phyloP scores from a whole-genome alignment of 31 red algal species.

The Endocladia muricata region DNA sequence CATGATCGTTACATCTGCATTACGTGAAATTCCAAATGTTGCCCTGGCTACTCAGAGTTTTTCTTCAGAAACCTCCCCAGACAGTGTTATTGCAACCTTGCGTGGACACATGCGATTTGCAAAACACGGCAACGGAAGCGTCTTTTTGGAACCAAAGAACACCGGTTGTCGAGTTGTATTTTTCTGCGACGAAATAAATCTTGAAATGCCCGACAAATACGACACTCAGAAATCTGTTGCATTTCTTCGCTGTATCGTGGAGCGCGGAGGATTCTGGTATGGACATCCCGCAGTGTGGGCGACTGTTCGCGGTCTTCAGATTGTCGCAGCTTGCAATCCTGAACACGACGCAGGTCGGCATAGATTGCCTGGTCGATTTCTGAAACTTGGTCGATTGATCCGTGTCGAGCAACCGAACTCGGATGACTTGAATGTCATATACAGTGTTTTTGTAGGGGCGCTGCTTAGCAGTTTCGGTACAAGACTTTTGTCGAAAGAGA shows the following conservation, averaged over 20 bases:
- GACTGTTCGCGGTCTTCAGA: conserved; percentile 54
- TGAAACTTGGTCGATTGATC: conserved; percentile 51
- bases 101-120: conserved; percentile 38
- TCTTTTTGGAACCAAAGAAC: conserved; percentile 56
- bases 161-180: conserved; percentile 66
- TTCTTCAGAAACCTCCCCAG: conserved; percentile 65
- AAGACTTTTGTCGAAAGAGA: neutral
- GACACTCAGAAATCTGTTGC: conserved; percentile 54
- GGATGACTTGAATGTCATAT: conserved; percentile 62
- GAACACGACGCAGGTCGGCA: conserved; percentile 62
- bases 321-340: conserved; percentile 87
- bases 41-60: conserved; percentile 69
- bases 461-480: conserved; percentile 23
- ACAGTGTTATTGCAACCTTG: conserved; percentile 56
- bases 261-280: conserved; percentile 76
- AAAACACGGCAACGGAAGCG: conserved; percentile 55
- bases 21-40: conserved; percentile 56
- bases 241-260: conserved; percentile 44
- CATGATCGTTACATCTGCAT: conserved; percentile 60
- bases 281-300: conserved; percentile 57
- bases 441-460: conserved; percentile 46
- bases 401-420: conserved; percentile 63
- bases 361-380: conserved; percentile 42
- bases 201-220: conserved; percentile 71
- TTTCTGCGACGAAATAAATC: conserved; percentile 89